Conservation (phyloP, 2,329 filamentous ascomycete species). For the Fusarium duplospermum region DNA sequence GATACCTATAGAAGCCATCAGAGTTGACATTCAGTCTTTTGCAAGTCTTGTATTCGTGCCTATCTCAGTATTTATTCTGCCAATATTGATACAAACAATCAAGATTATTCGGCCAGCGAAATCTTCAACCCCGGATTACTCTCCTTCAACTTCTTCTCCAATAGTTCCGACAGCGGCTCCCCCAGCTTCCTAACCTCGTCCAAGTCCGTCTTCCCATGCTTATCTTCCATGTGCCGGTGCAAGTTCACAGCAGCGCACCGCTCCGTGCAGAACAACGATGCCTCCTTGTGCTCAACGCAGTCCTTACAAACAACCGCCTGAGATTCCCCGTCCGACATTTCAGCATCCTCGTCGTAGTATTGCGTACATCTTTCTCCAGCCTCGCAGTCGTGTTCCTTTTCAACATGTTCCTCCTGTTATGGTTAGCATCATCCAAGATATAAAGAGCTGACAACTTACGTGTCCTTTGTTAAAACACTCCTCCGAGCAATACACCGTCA, state of each 20-base stretch:
- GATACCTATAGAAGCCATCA: neutral
- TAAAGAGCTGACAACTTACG: conserved; percentile 49
- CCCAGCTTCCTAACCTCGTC: conserved; percentile 40
- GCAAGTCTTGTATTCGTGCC: neutral
- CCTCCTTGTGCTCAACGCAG: conserved; percentile 53
- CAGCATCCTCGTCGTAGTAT: conserved; percentile 53
- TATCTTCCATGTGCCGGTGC: conserved; percentile 51
- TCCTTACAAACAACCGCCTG: conserved; percentile 55
- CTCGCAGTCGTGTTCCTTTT: conserved; percentile 55
- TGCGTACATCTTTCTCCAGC: conserved; percentile 55
- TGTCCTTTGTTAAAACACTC: conserved; percentile 55
- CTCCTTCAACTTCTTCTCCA: conserved; percentile 45
- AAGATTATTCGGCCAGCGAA: conserved; percentile 25
- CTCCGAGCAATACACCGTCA: conserved; percentile 60
- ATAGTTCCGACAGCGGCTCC: conserved; percentile 38
- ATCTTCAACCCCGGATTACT: conserved; percentile 51
- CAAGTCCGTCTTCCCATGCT: conserved; percentile 43
- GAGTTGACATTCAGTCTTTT: neutral
- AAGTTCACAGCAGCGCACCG: conserved; percentile 57
- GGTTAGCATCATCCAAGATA: conserved; percentile 36
- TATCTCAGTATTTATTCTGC: neutral
- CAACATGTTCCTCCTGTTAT: conserved; percentile 53
- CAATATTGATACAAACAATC: neutral
- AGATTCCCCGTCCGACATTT: conserved; percentile 50
- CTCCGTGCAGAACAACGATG: conserved; percentile 55